Base-by-base conservation (phyloP, 768 basidiomycete genomes). In the Lactifluus hygrophoroides region DNA sequence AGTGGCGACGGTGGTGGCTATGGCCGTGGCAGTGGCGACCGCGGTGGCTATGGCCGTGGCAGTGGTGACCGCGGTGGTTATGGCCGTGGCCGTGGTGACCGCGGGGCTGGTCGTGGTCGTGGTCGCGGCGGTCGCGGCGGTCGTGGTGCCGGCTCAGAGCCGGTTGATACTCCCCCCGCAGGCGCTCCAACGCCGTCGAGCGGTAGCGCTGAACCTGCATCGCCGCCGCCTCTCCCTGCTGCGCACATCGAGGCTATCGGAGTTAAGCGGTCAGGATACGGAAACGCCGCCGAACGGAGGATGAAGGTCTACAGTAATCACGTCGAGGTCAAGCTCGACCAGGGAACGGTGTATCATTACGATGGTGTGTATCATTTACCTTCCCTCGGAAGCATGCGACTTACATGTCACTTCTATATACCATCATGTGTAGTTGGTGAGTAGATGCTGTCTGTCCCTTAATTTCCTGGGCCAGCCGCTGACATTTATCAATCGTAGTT, bases 341-440 rank as follows among this genome's bases (percentile, higher is more conserved):
- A 82, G 25, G 69, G 68, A 9, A 77, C 79, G 34, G 86, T 89
- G 32, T 76, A 85, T 60, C 90, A 91, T 63, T 90, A 91, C 64
- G 88, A 92, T 69, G 83, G 90, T 84, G 66, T 58, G 84, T 70
- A 2, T 23, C 8, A 42, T 21, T 42, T 28, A 5, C 48, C 48
- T 30, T 30, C 50, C 35, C 45, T 62, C 40, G 25, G 17, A 45
- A 17, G 3, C 21, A 17, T 27, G 30, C 32, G 23, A 32, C 30
- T 32, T 14, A 34, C 44, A 21, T 4, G n/a, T 14, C 9, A 23
- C 32, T 54, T 42, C 9, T 14, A 13, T 28, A 11, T 23, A 16
- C 27, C 13, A 35, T 23, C 5, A 3, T 27, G 38, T 53, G 8
- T 51, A 81, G 78, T 80, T 55, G 74, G 80, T 80, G 57, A 64